A percentile compares a stretch with the other conserved stretches of the same genome.
These are phyloP conservation scores for Metschnikowia corniflorae DNA, from an alignment of 805 yeast genomes.

Conservation along the genomic window DNA sequence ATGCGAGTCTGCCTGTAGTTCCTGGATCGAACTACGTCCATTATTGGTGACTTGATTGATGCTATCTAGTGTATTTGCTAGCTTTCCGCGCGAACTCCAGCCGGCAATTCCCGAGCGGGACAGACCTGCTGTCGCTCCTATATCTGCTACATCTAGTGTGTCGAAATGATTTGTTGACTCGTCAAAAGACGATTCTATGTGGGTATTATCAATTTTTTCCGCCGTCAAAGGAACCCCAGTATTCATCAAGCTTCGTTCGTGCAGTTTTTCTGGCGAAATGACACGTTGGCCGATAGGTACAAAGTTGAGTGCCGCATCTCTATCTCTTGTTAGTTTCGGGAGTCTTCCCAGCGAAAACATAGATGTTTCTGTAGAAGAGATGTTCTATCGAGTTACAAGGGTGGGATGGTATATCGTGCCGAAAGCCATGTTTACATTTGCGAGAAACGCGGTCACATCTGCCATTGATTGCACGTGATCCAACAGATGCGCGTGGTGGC, in stretches of 20 bases:
- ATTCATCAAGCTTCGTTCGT: neutral
- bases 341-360: constrained; percentile 19
- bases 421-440: too few relatives aligned
- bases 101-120: constrained; percentile 6
- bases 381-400: too few relatives aligned
- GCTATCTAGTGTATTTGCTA: neutral
- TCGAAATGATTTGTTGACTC: constrained; percentile 9
- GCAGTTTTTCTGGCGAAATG: constrained; percentile 4
- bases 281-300: constrained; percentile 25
- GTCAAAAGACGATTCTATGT: constrained; percentile 14
- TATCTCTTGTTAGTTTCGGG: constrained; percentile 18
- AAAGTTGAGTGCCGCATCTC: constrained; percentile 20
- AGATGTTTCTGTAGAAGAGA: too few relatives aligned
- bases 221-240: constrained; percentile 6
- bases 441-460: too few relatives aligned
- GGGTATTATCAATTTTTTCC: constrained; percentile 9
- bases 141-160: constrained; percentile 4
- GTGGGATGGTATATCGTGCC: too few relatives aligned
- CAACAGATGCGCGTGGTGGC: too few relatives aligned
- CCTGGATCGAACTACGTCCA: constrained; percentile 22
- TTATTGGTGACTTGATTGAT: neutral
- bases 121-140: neutral
- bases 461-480: too few relatives aligned
- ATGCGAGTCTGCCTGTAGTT: constrained; percentile 22
- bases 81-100: constrained; percentile 7